Evolutionary conservation across 2,329 filamentous ascomycete species (phyloP), one percentile per base, ranked within the genome.

Genomic region (Phyllosticta ampelicida): DNA sequence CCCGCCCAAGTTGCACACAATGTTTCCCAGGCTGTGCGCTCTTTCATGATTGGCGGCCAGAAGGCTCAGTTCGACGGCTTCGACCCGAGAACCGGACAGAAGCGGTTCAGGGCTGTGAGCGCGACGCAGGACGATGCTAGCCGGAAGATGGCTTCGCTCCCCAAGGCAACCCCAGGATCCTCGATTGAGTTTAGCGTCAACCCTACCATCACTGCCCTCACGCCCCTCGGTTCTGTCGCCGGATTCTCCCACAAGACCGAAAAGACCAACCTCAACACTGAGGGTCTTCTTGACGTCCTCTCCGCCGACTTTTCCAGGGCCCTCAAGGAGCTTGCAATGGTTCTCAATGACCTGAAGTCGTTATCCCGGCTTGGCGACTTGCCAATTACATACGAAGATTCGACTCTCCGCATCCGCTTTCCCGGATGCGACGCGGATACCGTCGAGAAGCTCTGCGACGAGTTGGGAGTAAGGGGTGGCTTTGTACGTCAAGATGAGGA

Each of bases 1-100:
- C 90, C 90, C 48, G 90, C 91, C 1, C 89, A 97, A 71, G 90
- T 97, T 52, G 83, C 97, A 55, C 87, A 94, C 71, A 96, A 96
- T 73, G 92, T 96, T n/a, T 95, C 90, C 11, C 86, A 90, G 65
- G 94, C 90, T 5, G 86, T 97, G 67, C 85, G 94, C 56, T 91
- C 90, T 11, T 96, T 99, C 74, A 86, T 89, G 74, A 79, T 96
- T n/a, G 90, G 88, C 0, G 94, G 94, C 0, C 85, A 95, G 67
- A 94, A 91, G 71, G 86, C 87, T 9, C 87, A 88, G 60, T 96
- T 91, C 65, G 88, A 96, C 69, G 92, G 92, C 11, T 71, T 86
- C 50, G 84, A 86, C 57, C 73, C 82, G 16, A 68, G 67, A 29
- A 83, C 80, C 10, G 91, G 91, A 51, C 85, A 91, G 73, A 87